phyloP scores from a whole-genome alignment of 2,329 filamentous ascomycete species.

The Colletotrichum camelliae region DNA sequence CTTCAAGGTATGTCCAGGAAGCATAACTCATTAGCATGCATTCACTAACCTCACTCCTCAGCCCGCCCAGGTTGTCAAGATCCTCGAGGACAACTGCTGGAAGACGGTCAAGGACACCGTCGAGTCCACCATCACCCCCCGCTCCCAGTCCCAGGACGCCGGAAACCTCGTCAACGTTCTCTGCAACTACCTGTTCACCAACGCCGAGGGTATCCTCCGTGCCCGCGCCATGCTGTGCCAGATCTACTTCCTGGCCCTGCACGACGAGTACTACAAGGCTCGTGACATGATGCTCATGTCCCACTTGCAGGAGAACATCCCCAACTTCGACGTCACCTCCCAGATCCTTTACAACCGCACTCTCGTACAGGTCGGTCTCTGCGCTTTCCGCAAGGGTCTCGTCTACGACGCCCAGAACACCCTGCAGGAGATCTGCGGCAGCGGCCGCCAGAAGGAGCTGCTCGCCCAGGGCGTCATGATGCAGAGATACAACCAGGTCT shows the following conservation, averaged over 20 bases:
- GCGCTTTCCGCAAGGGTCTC: slow-evolving; percentile 95
- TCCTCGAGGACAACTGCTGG: slow-evolving; percentile 94
- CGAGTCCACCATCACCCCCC: slow-evolving; percentile 82
- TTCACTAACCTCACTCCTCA: slow-evolving; percentile 35
- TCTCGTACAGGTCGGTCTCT: slow-evolving; percentile 95
- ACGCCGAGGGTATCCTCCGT: slow-evolving; percentile 95
- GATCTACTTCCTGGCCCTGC: slow-evolving; percentile 96
- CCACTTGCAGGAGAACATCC: slow-evolving; percentile 95
- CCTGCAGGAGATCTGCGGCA: slow-evolving; percentile 97
- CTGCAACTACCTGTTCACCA: slow-evolving; percentile 91
- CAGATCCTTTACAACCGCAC: slow-evolving; percentile 99
- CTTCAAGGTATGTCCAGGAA: slow-evolving; percentile 76
- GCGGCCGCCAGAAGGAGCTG: slow-evolving; percentile 96
- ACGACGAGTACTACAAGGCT: slow-evolving; percentile 97
- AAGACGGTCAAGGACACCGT: slow-evolving; percentile 73
- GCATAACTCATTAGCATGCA: neutral
- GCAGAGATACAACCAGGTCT: slow-evolving; percentile 94
- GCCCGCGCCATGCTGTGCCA: slow-evolving; percentile 98
- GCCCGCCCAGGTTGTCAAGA: slow-evolving; percentile 90
- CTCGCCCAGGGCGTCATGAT: slow-evolving; percentile 98
- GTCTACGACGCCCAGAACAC: slow-evolving; percentile 98
- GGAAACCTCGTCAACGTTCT: slow-evolving; percentile 81
- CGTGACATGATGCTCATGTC: slow-evolving; percentile 99
- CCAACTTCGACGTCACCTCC: slow-evolving; percentile 94
- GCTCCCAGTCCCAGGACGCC: slow-evolving; percentile 71